A percentile compares a stretch with the other conserved stretches of the same genome.
Conservation (phyloP, 352 stramenopile species). For the Aphanomyces cochlioides region DNA sequence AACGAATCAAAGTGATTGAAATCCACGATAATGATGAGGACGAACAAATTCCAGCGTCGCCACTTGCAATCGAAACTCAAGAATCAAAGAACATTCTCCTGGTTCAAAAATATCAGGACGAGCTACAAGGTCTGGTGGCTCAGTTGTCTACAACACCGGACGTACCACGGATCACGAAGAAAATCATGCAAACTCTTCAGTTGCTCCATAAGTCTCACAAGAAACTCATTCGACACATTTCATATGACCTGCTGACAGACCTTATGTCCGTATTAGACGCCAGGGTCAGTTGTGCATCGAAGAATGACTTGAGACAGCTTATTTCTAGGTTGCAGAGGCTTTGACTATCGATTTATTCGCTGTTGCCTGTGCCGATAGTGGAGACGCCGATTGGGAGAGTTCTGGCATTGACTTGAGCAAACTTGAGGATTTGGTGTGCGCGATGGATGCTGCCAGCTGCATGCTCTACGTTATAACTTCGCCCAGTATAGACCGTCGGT, state of each 20-base stretch:
- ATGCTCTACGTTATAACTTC: constrained; percentile 72
- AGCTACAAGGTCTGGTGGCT: constrained; percentile 45
- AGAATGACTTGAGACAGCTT: background rate
- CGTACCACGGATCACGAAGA: constrained; percentile 40
- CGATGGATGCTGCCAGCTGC: constrained; percentile 66
- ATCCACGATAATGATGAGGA: constrained; percentile 16
- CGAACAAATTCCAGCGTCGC: background rate
- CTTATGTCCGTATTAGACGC: constrained; percentile 55
- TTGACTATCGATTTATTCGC: constrained; percentile 32
- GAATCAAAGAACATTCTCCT: constrained; percentile 28
- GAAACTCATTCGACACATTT: constrained; percentile 50
- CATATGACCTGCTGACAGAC: constrained; percentile 50
- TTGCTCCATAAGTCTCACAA: constrained; percentile 53
- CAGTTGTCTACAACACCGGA: constrained; percentile 51
- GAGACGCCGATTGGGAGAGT: constrained; percentile 39
- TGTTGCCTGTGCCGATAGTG: constrained; percentile 30
- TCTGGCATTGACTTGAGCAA: constrained; percentile 38
- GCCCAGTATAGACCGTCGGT: constrained; percentile 55
- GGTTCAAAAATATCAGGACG: constrained; percentile 63
- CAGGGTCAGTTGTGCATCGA: constrained; percentile 38
- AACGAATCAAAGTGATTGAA: constrained; percentile 5
- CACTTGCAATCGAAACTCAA: constrained; percentile 10
- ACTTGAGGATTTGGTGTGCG: constrained; percentile 39
- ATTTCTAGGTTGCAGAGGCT: constrained; percentile 22
- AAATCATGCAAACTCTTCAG: constrained; percentile 61